Base-by-base conservation (phyloP, 108 stramenopile species). In the Pseudonitzschia multistriata region DNA sequence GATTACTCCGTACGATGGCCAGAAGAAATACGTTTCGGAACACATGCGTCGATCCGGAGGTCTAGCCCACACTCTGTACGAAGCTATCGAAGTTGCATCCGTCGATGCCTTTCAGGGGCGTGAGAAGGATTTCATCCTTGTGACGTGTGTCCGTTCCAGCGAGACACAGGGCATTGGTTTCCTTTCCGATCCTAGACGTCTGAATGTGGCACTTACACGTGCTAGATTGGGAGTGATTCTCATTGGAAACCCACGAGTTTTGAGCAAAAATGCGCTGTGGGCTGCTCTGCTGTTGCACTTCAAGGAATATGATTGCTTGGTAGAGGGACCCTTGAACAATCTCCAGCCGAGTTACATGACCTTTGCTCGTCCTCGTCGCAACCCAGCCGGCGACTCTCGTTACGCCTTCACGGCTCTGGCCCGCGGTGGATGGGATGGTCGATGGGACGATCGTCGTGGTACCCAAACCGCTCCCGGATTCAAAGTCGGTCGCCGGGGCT, bases 51-150 rank as follows among this genome's bases (percentile, higher is more conserved):
- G 95, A 34, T 80, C 92, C 8, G 98, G 97, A 17, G 59, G 89
- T 7, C 72, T 97, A 45, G 84, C 89, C 3, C 76, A 85, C 49
- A 73, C 85, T 24, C 66, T 91, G 17, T 99, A 99, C 78, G 92
- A 93, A 67, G 89, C 91, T 1, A 93, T 99, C 67, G 97, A 99
- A 81, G 96, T 99, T 45, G 97, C 97, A 47, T 89, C 87, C 61
- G 98, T 99, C 35, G 98, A 99, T 84, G 92, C 96, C 61, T 99
- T 99, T 72, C 98, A 99, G 78, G 98, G 98, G 30, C 96, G 98
- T 52, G 98, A 99, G 70, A 99, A 99, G 81, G 98, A 99, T 66
- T 95, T 90, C 67, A 97, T 98, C 70, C 77, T 99, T 17, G 85
- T 99, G 22, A 95, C 97, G 11, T 99, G 98, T 76, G 98, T 99